Evolutionary conservation across 805 yeast genomes (phyloP).

Genomic region (Teunomyces gatunensis): DNA sequence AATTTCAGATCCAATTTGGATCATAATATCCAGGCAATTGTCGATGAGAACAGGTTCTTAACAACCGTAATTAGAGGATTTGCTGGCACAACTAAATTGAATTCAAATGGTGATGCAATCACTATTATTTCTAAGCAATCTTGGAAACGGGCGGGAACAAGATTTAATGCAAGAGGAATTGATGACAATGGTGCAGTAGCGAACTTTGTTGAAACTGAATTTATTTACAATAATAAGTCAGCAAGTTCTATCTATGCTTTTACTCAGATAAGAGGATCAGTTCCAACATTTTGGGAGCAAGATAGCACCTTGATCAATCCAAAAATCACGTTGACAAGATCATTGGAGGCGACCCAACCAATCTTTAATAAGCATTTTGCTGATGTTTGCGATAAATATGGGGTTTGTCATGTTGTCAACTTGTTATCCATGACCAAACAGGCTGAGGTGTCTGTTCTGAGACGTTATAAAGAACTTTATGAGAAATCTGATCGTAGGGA

Average conservation of each 20-base stretch:
- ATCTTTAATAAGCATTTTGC: slow-evolving; percentile 81
- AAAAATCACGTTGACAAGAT: slow-evolving; percentile 83
- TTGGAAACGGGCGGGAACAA: slow-evolving; percentile 97
- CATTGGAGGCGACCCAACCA: slow-evolving; percentile 89
- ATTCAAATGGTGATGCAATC: slow-evolving; percentile 43
- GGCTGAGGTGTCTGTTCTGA: slow-evolving; percentile 70
- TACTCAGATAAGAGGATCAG: slow-evolving; percentile 90
- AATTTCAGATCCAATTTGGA: slow-evolving; percentile 72
- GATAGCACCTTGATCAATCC: slow-evolving; percentile 89
- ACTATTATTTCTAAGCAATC: slow-evolving; percentile 90
- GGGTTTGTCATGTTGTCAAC: slow-evolving; percentile 87
- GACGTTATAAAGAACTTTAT: slow-evolving; percentile 62
- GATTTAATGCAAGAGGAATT: slow-evolving; percentile 94
- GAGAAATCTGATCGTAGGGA: slow-evolving; percentile 18
- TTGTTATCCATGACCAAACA: slow-evolving; percentile 71
- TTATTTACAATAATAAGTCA: slow-evolving; percentile 55
- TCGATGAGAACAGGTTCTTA: slow-evolving; percentile 77
- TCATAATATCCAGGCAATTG: slow-evolving; percentile 49
- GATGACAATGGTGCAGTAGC: slow-evolving; percentile 65
- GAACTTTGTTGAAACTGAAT: slow-evolving; percentile 64
- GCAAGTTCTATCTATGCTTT: slow-evolving; percentile 62
- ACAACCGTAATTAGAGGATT: slow-evolving; percentile 95
- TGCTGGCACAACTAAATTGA: slow-evolving; percentile 68
- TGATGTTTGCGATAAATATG: slow-evolving; percentile 68
- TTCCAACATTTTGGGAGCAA: slow-evolving; percentile 98